phyloP scores from a whole-genome alignment of 192 early-diverging fungal species.

The Kickxella alabastrina region DNA sequence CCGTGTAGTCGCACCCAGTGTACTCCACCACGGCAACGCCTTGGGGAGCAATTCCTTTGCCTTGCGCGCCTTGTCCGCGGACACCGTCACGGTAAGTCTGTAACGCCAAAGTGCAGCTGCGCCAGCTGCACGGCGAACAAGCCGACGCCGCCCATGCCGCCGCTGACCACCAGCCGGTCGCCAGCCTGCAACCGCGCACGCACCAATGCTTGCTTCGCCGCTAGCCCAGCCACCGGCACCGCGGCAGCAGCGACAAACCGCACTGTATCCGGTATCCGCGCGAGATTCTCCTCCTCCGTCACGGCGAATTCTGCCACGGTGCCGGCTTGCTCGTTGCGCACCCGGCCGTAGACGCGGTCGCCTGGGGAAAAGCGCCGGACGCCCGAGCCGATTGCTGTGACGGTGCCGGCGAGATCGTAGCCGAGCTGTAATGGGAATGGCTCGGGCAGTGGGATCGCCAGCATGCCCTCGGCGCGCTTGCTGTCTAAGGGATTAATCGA shows the following conservation, averaged over 20 bases:
- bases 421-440: constrained; percentile 50
- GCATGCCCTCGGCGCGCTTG: constrained; percentile 47
- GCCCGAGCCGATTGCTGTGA: constrained; percentile 28
- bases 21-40: constrained; percentile 58
- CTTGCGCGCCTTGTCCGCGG: constrained; percentile 38
- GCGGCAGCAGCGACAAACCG: constrained; percentile 47
- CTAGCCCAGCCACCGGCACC: constrained; percentile 54
- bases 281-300: constrained; percentile 20
- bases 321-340: constrained; percentile 10
- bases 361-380: constrained; percentile 48
- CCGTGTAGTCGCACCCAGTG: constrained; percentile 22
- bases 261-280: constrained; percentile 25
- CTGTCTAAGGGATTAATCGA: constrained; percentile 57
- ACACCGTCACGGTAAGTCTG: constrained; percentile 54
- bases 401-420: constrained; percentile 54
- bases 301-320: constrained; percentile 38
- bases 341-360: constrained; percentile 50
- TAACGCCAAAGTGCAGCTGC: constrained; percentile 36
- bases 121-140: constrained; percentile 52
- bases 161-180: constrained; percentile 50
- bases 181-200: constrained; percentile 11
- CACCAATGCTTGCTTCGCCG: constrained; percentile 52
- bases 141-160: constrained; percentile 57
- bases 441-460: constrained; percentile 29
- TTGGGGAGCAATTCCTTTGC: no score